A percentile compares a stretch with the other conserved stretches of the same genome.
Conservation (phyloP, 2,329 filamentous ascomycete genomes). For the Balansia obtecta region DNA sequence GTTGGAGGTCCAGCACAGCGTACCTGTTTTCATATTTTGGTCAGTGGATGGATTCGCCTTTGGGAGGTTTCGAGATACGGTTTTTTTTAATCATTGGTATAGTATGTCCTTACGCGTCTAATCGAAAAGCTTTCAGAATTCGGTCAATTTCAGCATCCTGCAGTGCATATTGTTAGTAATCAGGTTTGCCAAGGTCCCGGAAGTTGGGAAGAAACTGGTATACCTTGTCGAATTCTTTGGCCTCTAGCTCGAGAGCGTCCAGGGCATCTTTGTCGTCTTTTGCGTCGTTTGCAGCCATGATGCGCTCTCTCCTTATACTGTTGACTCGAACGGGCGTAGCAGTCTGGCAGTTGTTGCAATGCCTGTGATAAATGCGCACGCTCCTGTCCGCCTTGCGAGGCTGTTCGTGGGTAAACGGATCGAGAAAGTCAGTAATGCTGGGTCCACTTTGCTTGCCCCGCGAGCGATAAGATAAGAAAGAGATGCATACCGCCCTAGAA, state of each 20-base stretch:
- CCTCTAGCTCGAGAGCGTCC: slow-evolving; percentile 69
- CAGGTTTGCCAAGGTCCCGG: neutral
- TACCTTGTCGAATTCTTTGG: slow-evolving; percentile 85
- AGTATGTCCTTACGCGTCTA: slow-evolving; percentile 35
- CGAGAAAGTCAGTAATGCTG: neutral
- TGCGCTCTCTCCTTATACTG: neutral
- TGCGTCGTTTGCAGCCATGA: slow-evolving; percentile 24
- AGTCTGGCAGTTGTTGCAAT: neutral
- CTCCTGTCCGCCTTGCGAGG: neutral
- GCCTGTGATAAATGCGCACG: neutral
- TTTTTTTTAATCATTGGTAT: neutral
- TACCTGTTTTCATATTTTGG: slow-evolving; percentile 42
- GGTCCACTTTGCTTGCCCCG: slow-evolving; percentile 15
- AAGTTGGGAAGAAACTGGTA: slow-evolving; percentile 11
- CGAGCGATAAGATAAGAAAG: slow-evolving; percentile 26
- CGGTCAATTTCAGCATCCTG: slow-evolving; percentile 93
- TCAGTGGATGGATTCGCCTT: neutral
- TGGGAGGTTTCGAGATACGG: neutral
- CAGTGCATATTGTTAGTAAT: slow-evolving; percentile 9
- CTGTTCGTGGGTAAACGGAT: neutral
- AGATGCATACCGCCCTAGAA: slow-evolving; percentile 13
- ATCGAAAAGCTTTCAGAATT: slow-evolving; percentile 80
- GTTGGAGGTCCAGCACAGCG: slow-evolving; percentile 88
- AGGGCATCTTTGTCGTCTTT: slow-evolving; percentile 62
- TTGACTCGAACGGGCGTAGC: no score